phyloP scores from a whole-genome alignment of 2,329 filamentous ascomycete genomes.

The Colletotrichum sp. region DNA sequence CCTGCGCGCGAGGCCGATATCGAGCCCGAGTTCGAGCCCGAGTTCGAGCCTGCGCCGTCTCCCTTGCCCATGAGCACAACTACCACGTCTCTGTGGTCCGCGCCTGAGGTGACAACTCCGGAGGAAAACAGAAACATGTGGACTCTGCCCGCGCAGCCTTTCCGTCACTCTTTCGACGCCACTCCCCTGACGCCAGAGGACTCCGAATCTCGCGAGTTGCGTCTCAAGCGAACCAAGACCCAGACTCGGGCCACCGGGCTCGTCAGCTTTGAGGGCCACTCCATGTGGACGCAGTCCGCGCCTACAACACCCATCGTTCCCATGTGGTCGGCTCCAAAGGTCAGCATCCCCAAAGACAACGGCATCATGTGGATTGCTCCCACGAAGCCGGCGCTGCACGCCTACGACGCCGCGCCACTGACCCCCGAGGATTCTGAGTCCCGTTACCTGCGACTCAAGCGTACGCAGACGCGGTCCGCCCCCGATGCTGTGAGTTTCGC shows the following conservation, averaged over 20 bases:
- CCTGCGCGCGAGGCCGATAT: background rate
- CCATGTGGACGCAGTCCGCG: constrained; percentile 5
- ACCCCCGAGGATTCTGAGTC: constrained; percentile 7
- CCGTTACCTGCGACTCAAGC: background rate
- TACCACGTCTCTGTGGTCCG: background rate
- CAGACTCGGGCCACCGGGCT: constrained; percentile 3
- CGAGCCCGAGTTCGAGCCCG: background rate
- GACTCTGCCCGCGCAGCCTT: background rate
- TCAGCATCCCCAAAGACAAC: background rate
- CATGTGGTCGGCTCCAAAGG: constrained; percentile 9
- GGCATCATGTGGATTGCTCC: constrained; percentile 7
- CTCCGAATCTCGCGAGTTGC: constrained; percentile 1
- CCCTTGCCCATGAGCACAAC: background rate
- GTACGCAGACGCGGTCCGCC: background rate
- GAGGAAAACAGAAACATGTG: background rate
- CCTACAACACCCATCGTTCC: background rate
- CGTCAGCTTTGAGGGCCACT: constrained; percentile 14
- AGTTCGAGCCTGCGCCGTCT: background rate
- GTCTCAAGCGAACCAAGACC: background rate
- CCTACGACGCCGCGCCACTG: background rate
- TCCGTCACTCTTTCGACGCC: background rate
- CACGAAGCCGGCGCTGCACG: background rate
- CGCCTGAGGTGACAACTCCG: background rate
- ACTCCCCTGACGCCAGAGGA: constrained; percentile 9
- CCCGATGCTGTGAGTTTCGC: constrained; percentile 15